These are phyloP conservation scores for Trichosporon ovoides DNA, from an alignment of 1,284 basidiomycete genomes.

Conservation along the genomic window DNA sequence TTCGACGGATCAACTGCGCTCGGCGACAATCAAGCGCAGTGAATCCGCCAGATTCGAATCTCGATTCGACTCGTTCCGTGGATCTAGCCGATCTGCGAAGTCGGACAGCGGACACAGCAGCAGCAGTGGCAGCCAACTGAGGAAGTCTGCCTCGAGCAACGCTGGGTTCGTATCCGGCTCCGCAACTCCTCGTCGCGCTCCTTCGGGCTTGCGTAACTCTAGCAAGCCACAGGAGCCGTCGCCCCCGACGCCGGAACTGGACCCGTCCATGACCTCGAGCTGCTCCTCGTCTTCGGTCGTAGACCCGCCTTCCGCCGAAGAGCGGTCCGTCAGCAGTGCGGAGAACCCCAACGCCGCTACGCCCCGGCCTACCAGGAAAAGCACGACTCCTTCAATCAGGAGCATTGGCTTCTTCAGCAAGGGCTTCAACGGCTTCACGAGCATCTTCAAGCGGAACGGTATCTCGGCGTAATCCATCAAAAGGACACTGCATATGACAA, in stretches of 20 bases:
- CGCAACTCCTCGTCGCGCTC: background rate
- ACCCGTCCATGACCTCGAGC: conserved; percentile 20
- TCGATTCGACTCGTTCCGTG: background rate
- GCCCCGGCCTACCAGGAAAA: background rate
- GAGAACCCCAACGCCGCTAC: background rate
- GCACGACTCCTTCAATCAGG: conserved; percentile 2
- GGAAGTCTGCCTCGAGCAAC: background rate
- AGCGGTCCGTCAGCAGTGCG: conserved; percentile 6
- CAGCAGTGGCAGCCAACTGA: background rate
- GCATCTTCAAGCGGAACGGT: conserved; percentile 17
- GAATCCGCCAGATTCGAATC: background rate
- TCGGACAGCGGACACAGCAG: background rate
- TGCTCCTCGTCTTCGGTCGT: conserved; percentile 22
- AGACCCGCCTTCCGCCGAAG: conserved; percentile 14
- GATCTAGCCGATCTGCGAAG: background rate
- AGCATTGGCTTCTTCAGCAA: background rate
- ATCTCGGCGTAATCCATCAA: conserved; percentile 12
- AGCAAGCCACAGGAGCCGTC: conserved; percentile 5
- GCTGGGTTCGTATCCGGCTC: background rate
- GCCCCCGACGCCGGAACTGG: conserved; percentile 34
- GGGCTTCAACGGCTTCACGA: conserved; percentile 6
- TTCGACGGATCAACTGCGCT: background rate
- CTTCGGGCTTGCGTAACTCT: conserved; percentile 14
- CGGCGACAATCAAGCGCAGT: background rate
- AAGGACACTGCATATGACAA: background rate